Evolutionary conservation across 2,329 filamentous ascomycete genomes (phyloP).

Genomic region (Neonectria faginata): DNA sequence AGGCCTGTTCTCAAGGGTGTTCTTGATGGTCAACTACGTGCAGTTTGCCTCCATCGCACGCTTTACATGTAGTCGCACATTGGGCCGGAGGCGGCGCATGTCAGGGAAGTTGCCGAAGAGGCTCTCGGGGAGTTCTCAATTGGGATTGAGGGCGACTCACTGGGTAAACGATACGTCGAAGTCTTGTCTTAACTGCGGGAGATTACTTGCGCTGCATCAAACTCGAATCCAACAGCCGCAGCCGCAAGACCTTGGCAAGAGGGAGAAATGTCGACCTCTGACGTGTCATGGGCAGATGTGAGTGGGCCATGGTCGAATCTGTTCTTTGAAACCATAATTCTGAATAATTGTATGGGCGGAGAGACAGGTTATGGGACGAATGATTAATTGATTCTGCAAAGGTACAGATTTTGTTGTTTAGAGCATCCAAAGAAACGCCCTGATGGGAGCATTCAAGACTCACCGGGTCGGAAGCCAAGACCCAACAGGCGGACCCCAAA

Average conservation of each 20-base stretch:
- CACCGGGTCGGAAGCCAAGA: too few relatives aligned
- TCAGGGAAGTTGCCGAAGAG: not conserved
- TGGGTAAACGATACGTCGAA: conserved; percentile 6
- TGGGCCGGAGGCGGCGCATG: conserved; percentile 3
- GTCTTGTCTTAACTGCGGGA: conserved; percentile 3
- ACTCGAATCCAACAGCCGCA: not conserved
- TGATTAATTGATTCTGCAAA: not conserved
- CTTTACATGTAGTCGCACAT: conserved; percentile 16
- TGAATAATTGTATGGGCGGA: conserved; percentile 7
- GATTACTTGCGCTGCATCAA: not conserved
- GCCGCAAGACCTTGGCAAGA: not conserved
- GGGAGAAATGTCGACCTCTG: conserved; percentile 1
- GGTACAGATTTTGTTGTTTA: not conserved
- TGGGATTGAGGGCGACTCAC: conserved; percentile 15
- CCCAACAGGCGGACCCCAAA: too few relatives aligned
- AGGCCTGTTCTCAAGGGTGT: conserved; percentile 11
- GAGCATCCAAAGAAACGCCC: not conserved
- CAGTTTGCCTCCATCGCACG: conserved; percentile 12
- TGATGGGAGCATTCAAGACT: not conserved
- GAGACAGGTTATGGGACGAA: conserved; percentile 1
- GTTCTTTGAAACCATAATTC: conserved; percentile 9
- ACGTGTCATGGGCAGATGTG: conserved; percentile 11
- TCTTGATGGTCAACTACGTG: conserved; percentile 16
- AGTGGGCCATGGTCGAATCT: conserved; percentile 16
- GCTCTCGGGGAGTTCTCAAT: conserved; percentile 7